Evolutionary conservation across 2,329 filamentous ascomycete genomes (phyloP).

Genomic region (Xylaria sp.): DNA sequence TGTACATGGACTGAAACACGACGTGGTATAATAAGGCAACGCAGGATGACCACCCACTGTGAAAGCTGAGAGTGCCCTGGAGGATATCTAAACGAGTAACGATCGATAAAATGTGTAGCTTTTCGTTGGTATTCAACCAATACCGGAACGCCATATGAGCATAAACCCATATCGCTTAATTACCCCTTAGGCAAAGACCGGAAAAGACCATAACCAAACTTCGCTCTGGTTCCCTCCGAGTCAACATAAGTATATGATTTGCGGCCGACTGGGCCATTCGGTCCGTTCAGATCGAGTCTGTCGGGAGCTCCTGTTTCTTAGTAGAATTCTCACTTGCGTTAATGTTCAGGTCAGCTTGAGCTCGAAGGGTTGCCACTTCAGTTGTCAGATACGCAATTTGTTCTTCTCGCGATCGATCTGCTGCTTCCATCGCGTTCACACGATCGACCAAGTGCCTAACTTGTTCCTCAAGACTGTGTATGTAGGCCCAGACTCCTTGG

Average conservation of each 20-base stretch:
- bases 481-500: constrained; percentile 75
- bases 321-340: constrained; percentile 40
- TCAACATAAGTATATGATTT: background rate
- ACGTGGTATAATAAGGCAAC: constrained; percentile 32
- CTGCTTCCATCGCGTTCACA: constrained; percentile 55
- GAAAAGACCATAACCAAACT: constrained; percentile 23
- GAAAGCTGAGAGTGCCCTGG: constrained; percentile 28
- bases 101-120: constrained; percentile 40
- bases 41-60: constrained; percentile 28
- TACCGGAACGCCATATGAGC: constrained; percentile 33
- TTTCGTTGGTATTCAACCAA: constrained; percentile 32
- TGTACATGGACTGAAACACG: constrained; percentile 42
- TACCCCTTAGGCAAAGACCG: constrained; percentile 17
- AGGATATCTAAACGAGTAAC: constrained; percentile 45
- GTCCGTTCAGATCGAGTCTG: constrained; percentile 9
- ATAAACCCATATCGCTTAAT: constrained; percentile 19
- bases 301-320: constrained; percentile 22
- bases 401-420: constrained; percentile 52
- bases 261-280: background rate
- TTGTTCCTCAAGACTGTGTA: constrained; percentile 74
- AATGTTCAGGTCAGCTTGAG: constrained; percentile 46
- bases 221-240: constrained; percentile 1
- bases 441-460: constrained; percentile 59
- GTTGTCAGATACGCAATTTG: constrained; percentile 51
- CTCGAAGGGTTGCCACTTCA: constrained; percentile 50